A percentile compares a stretch with the other conserved stretches of the same genome.
Conservation (phyloP, 805 yeast species). For the Yamadazyma akitaensis region DNA sequence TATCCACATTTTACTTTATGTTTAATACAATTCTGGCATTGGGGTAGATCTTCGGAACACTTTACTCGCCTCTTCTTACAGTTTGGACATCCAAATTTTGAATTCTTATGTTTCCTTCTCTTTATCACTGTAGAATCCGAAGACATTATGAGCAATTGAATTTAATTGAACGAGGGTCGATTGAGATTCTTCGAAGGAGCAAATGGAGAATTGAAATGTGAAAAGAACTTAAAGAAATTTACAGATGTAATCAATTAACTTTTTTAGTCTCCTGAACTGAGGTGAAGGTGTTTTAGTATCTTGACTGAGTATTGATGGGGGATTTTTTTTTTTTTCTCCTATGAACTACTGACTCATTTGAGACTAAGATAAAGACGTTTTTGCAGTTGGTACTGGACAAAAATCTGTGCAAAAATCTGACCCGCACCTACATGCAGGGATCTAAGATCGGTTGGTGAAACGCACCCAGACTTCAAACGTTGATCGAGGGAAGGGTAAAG, state of each 20-base stretch:
- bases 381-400: neutral
- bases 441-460: too few relatives aligned
- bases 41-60: conserved; percentile 42
- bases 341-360: neutral
- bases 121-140: conserved; percentile 4
- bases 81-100: conserved; percentile 45
- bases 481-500: too few relatives aligned
- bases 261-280: too few relatives aligned
- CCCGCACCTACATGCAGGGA: too few relatives aligned
- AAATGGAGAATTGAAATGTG: neutral
- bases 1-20: conserved; percentile 40
- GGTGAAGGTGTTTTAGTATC: too few relatives aligned
- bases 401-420: too few relatives aligned
- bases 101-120: conserved; percentile 31
- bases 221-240: too few relatives aligned
- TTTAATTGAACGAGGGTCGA: neutral
- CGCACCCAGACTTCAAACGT: too few relatives aligned
- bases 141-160: too few relatives aligned
- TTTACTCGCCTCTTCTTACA: conserved; percentile 51
- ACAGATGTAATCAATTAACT: too few relatives aligned
- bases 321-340: too few relatives aligned
- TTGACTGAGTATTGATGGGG: too few relatives aligned
- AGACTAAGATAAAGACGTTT: neutral
- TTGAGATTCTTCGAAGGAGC: neutral
- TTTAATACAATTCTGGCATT: conserved; percentile 38